Base-by-base conservation (phyloP, 257 asterid genomes). In the Solanum peruvianum region DNA sequence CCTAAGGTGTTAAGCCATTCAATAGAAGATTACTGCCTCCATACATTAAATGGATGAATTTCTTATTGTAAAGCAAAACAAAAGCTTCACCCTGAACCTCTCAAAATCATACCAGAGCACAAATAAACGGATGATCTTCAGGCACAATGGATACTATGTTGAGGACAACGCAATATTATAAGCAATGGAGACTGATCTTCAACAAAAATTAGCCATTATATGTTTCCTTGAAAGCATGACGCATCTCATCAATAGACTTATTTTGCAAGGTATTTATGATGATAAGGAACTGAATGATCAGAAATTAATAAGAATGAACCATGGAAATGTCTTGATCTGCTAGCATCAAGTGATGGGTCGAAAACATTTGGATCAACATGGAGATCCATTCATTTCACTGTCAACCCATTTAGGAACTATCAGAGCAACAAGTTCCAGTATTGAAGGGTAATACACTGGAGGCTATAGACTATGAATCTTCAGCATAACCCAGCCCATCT, bases 401-500 rank as follows among this genome's bases (percentile, higher is more conserved):
- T 49, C 31, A 20, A 29, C 47, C 12, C 70, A 81, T 81, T 78
- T 49, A 49, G 31, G 45, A 31, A 49, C 9, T 2, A 49, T 3
- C 69, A 11, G 69, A 31, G 85, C 18, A 81, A 49, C n/a, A 49
- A 81, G 69, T 49, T 29, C 69, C 21, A 49, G 16, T 6, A 81
- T 31, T 49, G 31, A 18, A 81, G 47, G 31, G 45, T 49, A n/a
- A 52, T 81, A 49, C 52, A 37, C 45, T 81, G 52, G 85, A 52
- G 31, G 70, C 49, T 39, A 85, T 29, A 71, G 72, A 75, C 21
- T 9, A 87, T 47, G 33, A 29, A 16, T 85, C 72, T 75, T 87
- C 89, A 90, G 88, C 89, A 89, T 86, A 97, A 89, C 80, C 99
- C 98, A 42, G 94, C 95, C 99, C 98, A 94, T 84, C 89, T 93